Evolutionary conservation across 139 green algal genomes (phyloP).

Genomic region (Mychonastes homosphaera): DNA sequence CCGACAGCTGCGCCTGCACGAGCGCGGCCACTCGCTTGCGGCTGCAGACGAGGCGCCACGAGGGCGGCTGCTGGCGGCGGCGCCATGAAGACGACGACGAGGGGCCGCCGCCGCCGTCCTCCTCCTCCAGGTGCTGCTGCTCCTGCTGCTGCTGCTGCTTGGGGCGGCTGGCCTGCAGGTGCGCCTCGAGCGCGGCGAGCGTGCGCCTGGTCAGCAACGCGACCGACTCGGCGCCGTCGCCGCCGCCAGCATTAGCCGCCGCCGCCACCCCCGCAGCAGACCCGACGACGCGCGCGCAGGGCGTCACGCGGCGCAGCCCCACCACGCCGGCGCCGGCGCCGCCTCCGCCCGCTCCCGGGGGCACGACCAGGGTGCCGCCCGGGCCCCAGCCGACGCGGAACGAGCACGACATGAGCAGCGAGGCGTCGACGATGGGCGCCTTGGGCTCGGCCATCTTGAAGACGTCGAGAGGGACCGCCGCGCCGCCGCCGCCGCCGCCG

Average conservation of each 20-base stretch:
- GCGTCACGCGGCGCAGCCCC: conserved; percentile 10
- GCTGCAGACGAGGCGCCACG: conserved; percentile 28
- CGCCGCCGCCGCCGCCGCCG: too few species aligned
- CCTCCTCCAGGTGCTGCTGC: background rate
- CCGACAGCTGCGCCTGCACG: conserved; percentile 11
- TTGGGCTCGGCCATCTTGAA: too few species aligned
- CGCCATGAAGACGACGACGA: background rate
- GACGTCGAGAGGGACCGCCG: too few species aligned
- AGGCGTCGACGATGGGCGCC: conserved; percentile 55
- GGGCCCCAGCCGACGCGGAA: conserved; percentile 70
- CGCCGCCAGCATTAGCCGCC: conserved; percentile 7
- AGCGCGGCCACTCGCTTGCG: conserved; percentile 5
- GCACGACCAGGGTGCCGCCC: conserved; percentile 37
- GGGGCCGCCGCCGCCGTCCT: too few species aligned
- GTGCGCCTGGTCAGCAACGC: conserved; percentile 18
- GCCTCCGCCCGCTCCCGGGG: background rate
- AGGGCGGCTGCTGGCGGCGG: background rate
- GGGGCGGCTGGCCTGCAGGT: conserved; percentile 25
- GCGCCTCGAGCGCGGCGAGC: conserved; percentile 25
- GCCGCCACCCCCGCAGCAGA: conserved; percentile 2
- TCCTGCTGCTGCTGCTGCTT: background rate
- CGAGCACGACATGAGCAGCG: conserved; percentile 44
- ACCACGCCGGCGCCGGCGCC: conserved; percentile 9
- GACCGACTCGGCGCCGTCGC: conserved; percentile 10
- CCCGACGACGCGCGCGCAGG: conserved; percentile 1